Evolutionary conservation across 2,329 filamentous ascomycete genomes (phyloP), one percentile per base, ranked within the genome.

Genomic region (Aspergillus eucalypticola): DNA sequence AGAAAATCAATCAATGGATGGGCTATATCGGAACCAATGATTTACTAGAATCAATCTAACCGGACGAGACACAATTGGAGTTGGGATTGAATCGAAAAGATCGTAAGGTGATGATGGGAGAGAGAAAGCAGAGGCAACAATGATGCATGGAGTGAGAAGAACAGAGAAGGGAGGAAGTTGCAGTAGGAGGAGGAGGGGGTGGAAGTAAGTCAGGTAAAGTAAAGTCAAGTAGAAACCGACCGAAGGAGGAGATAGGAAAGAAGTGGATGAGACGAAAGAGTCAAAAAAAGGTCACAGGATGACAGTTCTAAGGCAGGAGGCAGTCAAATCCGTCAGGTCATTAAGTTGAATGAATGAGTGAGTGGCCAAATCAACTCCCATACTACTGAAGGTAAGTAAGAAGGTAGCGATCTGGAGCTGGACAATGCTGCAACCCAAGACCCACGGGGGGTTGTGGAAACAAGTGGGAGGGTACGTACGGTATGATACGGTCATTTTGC

Each of bases 161-260:
- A 61, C 58, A 59, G 62, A 35, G 38, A 25, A 21, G 41, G 51
- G 10, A 42, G 32, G 54, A 49, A 44, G 58, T 49, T 53, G 49
- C 50, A 60, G 54, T 38, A 60, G 59, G 58, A 60, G 55, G 62
- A 44, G 62, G 60, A 58, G 63, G 46, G 23, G 15, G 46, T 44
- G 21, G 41, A 17, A 44, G 41, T 21, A 44, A 21, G 41, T 44
- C 3, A 15, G 17, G 13, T 11, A 13, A 49, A 49, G 21, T 29
- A 49, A 66, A 54, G 13, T 11, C 6, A 49, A 49, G 21, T 29
- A 49, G n/a, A n/a, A 63, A 54, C 55, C 54, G 53, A 58, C 58
- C 61, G 53, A 54, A 21, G 46, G 50, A 44, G 25, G 50, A 21
- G 21, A 11, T 13, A 49, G 19, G 27, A 11, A 29, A 29, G 41